Percentiles rank a stretch among this genome's conserved stretches.
Conservation (phyloP, 2,329 filamentous ascomycete species). For the Aspergillus fructus region DNA sequence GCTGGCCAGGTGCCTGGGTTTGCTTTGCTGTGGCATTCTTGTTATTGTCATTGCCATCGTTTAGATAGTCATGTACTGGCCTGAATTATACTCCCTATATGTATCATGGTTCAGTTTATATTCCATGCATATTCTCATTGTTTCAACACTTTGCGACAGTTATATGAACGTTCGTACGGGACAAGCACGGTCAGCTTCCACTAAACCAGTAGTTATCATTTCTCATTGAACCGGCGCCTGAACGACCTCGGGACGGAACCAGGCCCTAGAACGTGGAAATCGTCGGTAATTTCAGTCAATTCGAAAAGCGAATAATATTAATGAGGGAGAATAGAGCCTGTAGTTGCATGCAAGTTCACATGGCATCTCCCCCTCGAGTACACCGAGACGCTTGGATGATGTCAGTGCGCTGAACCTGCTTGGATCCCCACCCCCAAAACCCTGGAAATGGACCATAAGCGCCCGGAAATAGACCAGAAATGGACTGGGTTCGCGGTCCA, state of each 20-base stretch:
- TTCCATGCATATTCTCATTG: not conserved
- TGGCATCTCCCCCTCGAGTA: not conserved
- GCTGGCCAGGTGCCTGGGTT: slow-evolving; percentile 8
- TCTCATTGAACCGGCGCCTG: not conserved
- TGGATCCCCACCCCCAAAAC: slow-evolving; percentile 7
- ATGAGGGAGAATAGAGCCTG: not conserved
- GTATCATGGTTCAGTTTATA: not conserved
- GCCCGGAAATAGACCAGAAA: slow-evolving; percentile 8
- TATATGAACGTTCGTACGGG: not conserved
- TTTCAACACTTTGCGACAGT: not conserved
- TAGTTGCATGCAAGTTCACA: not conserved
- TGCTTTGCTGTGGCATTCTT: slow-evolving; percentile 11
- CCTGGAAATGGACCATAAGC: slow-evolving; percentile 16
- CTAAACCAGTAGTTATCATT: not conserved
- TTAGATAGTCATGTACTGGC: slow-evolving; percentile 14
- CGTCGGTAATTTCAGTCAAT: not conserved
- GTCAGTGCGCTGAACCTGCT: slow-evolving; percentile 7
- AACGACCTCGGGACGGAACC: not conserved
- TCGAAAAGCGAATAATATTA: not conserved
- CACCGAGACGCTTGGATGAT: slow-evolving; percentile 3
- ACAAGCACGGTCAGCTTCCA: not conserved
- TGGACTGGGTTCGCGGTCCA: slow-evolving; percentile 8
- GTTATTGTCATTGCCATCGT: slow-evolving; percentile 14
- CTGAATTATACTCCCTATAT: slow-evolving; percentile 1
- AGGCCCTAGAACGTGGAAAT: not conserved